Evolutionary conservation across 2,329 filamentous ascomycete species (phyloP).

Genomic region (Alternaria rosae): DNA sequence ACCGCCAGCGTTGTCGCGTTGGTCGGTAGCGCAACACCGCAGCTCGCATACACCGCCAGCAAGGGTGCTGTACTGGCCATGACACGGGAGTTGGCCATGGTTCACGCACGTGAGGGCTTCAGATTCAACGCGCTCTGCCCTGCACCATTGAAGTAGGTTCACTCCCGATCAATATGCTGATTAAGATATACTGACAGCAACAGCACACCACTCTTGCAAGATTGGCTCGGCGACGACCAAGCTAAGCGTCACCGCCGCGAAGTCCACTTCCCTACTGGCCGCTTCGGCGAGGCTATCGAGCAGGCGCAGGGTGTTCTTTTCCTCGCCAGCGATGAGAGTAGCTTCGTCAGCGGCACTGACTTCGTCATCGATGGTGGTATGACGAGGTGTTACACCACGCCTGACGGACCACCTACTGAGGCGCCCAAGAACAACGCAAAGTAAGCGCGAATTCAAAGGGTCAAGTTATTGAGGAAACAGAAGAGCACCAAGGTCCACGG

Average conservation of each 20-base stretch:
- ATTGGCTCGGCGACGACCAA: constrained; percentile 89
- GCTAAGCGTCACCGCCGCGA: constrained; percentile 83
- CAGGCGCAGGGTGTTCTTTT: constrained; percentile 90
- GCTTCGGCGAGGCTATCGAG: constrained; percentile 93
- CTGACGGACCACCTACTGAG: constrained; percentile 63
- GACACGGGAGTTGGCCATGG: constrained; percentile 89
- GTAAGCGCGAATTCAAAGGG: background rate
- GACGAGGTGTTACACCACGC: constrained; percentile 83
- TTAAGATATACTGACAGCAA: constrained; percentile 20
- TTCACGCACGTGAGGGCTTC: constrained; percentile 87
- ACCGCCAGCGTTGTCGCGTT: constrained; percentile 88
- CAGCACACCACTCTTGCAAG: constrained; percentile 84
- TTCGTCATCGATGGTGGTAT: constrained; percentile 97
- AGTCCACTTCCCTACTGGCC: constrained; percentile 85
- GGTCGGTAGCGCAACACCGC: constrained; percentile 85
- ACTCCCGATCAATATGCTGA: background rate
- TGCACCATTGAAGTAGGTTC: constrained; percentile 77
- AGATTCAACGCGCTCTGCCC: constrained; percentile 92
- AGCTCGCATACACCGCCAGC: constrained; percentile 91
- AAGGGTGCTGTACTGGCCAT: constrained; percentile 92
- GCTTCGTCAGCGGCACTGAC: constrained; percentile 89
- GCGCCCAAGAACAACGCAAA: constrained; percentile 60
- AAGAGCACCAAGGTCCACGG: background rate
- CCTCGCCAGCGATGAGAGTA: constrained; percentile 84
- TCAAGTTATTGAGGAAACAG: background rate